Percentiles rank a stretch among this genome's conserved stretches.
phyloP scores from a whole-genome alignment of 2,329 filamentous ascomycete species.

The Anisogramma anomala region DNA sequence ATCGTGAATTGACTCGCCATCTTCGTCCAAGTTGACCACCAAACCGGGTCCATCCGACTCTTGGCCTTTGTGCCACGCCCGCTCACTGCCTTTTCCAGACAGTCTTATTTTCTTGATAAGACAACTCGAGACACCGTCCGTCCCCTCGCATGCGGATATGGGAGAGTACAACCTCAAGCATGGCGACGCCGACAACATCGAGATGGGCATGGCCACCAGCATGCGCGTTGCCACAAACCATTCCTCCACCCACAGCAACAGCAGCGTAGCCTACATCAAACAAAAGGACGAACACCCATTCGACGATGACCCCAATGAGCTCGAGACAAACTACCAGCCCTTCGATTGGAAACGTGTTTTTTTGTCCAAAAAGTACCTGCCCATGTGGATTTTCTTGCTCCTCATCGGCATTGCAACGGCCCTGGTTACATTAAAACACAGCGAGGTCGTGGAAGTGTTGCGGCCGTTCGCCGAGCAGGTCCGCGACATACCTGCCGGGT shows the following conservation, averaged over 20 bases:
- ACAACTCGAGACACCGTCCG: neutral
- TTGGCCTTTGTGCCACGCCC: neutral
- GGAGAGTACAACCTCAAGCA: slow-evolving; percentile 8
- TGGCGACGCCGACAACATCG: slow-evolving; percentile 9
- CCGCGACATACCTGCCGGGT: slow-evolving; percentile 27
- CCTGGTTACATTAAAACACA: slow-evolving; percentile 27
- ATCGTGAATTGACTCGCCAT: neutral
- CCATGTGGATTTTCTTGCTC: slow-evolving; percentile 18
- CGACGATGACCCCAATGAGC: neutral
- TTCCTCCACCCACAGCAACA: slow-evolving; percentile 6
- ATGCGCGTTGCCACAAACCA: neutral
- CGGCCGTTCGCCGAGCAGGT: slow-evolving; percentile 27
- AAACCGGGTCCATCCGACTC: neutral
- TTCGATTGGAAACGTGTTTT: slow-evolving; percentile 26
- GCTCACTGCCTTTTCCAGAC: neutral
- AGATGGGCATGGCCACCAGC: slow-evolving; percentile 6
- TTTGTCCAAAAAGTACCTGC: slow-evolving; percentile 25
- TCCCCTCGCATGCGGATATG: slow-evolving; percentile 12
- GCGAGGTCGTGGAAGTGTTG: slow-evolving; percentile 26
- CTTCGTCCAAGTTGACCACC: neutral
- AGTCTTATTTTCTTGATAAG: neutral
- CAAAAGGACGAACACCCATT: neutral
- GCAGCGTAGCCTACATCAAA: slow-evolving; percentile 6
- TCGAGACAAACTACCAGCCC: slow-evolving; percentile 24
- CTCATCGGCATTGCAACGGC: slow-evolving; percentile 21